Evolutionary conservation across 306 rosid species (phyloP).

Genomic region (Citrullus mucosospermus): DNA sequence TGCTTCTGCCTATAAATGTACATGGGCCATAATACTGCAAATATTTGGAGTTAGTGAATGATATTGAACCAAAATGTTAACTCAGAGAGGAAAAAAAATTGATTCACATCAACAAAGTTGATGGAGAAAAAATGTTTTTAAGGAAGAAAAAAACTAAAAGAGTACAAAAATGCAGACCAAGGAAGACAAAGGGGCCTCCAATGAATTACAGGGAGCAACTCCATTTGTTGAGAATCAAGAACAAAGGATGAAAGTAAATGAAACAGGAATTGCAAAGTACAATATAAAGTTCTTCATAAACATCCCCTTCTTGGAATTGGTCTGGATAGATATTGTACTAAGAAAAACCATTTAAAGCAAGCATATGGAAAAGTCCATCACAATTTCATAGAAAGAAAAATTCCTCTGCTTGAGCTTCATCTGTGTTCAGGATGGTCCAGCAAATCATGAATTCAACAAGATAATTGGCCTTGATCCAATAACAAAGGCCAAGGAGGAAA

Average conservation of each 20-base stretch:
- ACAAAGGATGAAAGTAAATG: neutral
- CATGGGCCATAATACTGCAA: constrained; percentile 75
- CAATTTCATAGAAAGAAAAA: neutral
- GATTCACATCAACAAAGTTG: constrained; percentile 49
- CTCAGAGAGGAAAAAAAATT: constrained; percentile 27
- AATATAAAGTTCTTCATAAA: neutral
- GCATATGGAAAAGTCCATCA: neutral
- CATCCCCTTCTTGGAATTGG: neutral
- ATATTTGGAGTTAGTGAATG: constrained; percentile 10
- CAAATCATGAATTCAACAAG: neutral
- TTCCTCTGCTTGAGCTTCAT: neutral
- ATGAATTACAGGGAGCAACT: neutral
- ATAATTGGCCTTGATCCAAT: neutral
- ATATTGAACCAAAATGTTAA: constrained; percentile 44
- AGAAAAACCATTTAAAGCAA: neutral
- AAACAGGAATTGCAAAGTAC: neutral
- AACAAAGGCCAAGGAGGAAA: neutral
- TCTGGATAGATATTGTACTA: neutral
- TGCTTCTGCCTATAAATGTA: constrained; percentile 78
- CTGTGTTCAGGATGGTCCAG: neutral
- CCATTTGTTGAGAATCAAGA: neutral
- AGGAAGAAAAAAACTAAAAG: neutral
- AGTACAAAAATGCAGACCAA: neutral
- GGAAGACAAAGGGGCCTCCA: neutral
- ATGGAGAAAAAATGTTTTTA: neutral